Evolutionary conservation across 1,284 basidiomycete genomes (phyloP), one percentile per base, ranked within the genome.

Genomic region (Sporisorium iseilematis-ciliati): DNA sequence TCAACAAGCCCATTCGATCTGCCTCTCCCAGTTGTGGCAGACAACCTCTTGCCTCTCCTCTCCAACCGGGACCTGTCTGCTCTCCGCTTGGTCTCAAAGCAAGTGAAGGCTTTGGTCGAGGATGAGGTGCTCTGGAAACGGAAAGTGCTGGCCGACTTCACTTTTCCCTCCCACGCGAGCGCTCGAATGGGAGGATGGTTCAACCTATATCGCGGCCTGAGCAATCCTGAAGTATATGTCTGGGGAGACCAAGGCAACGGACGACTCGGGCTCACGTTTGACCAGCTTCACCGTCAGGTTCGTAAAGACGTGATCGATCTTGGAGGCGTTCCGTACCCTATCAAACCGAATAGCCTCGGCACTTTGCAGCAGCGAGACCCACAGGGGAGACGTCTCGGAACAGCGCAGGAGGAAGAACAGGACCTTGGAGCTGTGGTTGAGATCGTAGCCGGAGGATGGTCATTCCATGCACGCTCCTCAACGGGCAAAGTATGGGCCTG

Each of bases 371-470:
- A 21, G 7, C 16, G 8, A 26, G 25, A 25, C 38, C 11, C 26
- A 21, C 29, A 46, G 11, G 20, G 21, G 7, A 40, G 38, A 42
- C 42, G 31, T 31, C 21, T 23, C 7, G 45, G 40, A 11, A 7
- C 25, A 29, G 20, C 4, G 12, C 21, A 38, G 38, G 20, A 50
- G 16, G 23, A 40, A 26, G 53, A 61, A 33, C 10, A 16, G 16
- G 18, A 31, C 21, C 25, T 23, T n/a, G 57, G 41, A 26, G 61
- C 50, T 16, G 57, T 64, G 18, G 62, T 57, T 23, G 57, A 75
- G 42, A 66, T 80, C 26, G 60, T 69, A 0, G 74, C 78, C 1
- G 70, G 70, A 26, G 78, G 78, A 12, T 80, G 76, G 76, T 49
- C 60, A 16, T 80, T 78, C 57, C 70, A 76, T 48, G 65, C 70